A percentile compares a stretch with the other conserved stretches of the same genome.
phyloP scores from a whole-genome alignment of 2,329 filamentous ascomycete genomes.

The Talaromyces albobiverticillius region DNA sequence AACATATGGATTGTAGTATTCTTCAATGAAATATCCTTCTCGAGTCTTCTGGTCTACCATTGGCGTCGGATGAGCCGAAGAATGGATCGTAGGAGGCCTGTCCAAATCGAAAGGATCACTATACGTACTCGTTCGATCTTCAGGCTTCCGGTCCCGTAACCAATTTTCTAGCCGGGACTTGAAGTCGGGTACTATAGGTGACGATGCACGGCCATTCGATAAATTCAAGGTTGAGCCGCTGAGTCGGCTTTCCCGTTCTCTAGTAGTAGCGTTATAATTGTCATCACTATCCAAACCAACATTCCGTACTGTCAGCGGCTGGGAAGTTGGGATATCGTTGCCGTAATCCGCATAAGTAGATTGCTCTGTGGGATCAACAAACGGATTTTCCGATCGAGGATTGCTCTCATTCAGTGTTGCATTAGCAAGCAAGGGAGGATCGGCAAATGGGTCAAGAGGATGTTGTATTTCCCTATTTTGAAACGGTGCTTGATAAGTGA shows the following conservation, averaged over 20 bases:
- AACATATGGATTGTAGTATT: too few relatives aligned
- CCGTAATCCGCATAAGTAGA: neutral
- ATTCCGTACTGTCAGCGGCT: conserved; percentile 10
- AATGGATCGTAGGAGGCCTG: conserved; percentile 15
- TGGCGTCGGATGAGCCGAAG: neutral
- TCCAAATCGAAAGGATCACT: conserved; percentile 38
- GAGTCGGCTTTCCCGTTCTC: neutral
- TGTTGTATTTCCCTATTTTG: neutral
- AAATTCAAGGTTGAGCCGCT: conserved; percentile 8
- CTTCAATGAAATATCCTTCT: conserved; percentile 4
- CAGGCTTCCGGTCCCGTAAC: neutral
- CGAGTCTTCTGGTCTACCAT: conserved; percentile 1
- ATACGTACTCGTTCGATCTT: conserved; percentile 22
- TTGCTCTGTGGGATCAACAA: neutral
- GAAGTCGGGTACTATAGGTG: conserved; percentile 4
- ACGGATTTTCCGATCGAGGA: neutral
- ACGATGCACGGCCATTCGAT: conserved; percentile 1
- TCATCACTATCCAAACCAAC: neutral
- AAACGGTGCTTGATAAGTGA: neutral
- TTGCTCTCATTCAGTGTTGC: neutral
- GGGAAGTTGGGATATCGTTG: neutral
- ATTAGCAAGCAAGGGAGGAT: neutral
- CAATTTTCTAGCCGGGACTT: conserved; percentile 1
- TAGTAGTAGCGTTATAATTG: neutral
- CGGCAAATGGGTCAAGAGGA: neutral